phyloP scores from a whole-genome alignment of 306 rosid genomes.

The Quercus rubra region DNA sequence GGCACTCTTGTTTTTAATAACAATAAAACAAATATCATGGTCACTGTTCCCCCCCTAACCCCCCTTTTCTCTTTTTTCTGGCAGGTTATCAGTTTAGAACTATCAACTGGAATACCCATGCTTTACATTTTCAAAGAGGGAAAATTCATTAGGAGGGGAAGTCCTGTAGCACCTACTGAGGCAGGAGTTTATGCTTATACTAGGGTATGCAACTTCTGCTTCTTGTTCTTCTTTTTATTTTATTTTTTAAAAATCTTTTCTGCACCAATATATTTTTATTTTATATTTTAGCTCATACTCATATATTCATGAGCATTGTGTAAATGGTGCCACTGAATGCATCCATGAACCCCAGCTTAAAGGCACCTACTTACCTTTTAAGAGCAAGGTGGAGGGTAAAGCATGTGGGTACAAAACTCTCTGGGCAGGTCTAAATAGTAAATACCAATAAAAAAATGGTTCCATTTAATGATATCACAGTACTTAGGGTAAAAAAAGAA shows the following conservation, averaged over 20 bases:
- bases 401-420: no score
- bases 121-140: conserved; percentile 95
- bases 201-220: conserved; percentile 44
- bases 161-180: conserved; percentile 87
- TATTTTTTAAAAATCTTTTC: background rate
- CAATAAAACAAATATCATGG: background rate
- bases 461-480: no score
- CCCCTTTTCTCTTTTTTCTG: conserved; percentile 1
- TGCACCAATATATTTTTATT: background rate
- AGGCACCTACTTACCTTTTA: no score
- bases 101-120: conserved; percentile 99
- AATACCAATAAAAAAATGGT: no score
- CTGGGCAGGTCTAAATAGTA: no score
- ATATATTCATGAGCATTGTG: background rate
- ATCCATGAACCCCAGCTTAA: no score
- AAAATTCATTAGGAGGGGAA: conserved; percentile 87
- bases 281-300: background rate
- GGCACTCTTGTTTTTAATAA: background rate
- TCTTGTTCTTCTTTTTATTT: background rate
- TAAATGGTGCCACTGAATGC: background rate
- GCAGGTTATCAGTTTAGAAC: conserved; percentile 92
- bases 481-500: no score
- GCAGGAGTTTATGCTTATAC: conserved; percentile 97
- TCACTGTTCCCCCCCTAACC: background rate
- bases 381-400: no score